Conservation (phyloP, 768 basidiomycete species). For the Favolaschia claudopus region DNA sequence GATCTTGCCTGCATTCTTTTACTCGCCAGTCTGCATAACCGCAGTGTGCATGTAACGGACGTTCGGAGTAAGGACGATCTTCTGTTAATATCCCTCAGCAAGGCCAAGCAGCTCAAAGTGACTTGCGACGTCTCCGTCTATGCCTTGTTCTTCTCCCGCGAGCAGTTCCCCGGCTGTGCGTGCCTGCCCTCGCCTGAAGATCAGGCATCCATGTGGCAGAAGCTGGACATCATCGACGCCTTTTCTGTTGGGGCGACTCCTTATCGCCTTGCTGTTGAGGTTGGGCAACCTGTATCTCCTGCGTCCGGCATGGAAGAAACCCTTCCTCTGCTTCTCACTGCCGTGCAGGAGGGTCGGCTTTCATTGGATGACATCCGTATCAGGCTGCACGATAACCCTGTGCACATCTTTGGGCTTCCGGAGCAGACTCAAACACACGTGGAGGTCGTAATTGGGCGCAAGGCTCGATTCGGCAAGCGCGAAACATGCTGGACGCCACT, state of each 20-base stretch:
- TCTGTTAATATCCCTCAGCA: constrained; percentile 90
- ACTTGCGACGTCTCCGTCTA: constrained; percentile 97
- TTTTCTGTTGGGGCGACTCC: constrained; percentile 92
- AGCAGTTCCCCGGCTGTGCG: constrained; percentile 71
- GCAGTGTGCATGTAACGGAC: constrained; percentile 90
- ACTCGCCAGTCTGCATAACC: constrained; percentile 90
- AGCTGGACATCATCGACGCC: constrained; percentile 83
- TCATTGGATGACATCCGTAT: constrained; percentile 82
- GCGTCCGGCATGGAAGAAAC: constrained; percentile 88
- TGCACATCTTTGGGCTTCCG: constrained; percentile 88
- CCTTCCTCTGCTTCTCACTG: constrained; percentile 86
- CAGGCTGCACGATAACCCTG: constrained; percentile 92
- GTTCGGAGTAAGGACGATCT: constrained; percentile 89
- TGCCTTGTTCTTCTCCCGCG: constrained; percentile 85
- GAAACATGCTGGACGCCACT: constrained; percentile 85
- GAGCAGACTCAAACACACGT: constrained; percentile 88
- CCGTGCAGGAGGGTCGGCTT: constrained; percentile 80
- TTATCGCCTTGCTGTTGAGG: constrained; percentile 72
- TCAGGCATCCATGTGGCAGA: constrained; percentile 86
- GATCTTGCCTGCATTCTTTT: constrained; percentile 93
- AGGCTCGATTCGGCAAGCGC: constrained; percentile 59
- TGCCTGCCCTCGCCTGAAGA: constrained; percentile 78
- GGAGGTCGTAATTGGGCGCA: constrained; percentile 90
- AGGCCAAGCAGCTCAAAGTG: constrained; percentile 91
- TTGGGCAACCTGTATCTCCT: constrained; percentile 65